Evolutionary conservation across 2,329 filamentous ascomycete species (phyloP), one percentile per base, ranked within the genome.

Genomic region (Peltaster fructicola): DNA sequence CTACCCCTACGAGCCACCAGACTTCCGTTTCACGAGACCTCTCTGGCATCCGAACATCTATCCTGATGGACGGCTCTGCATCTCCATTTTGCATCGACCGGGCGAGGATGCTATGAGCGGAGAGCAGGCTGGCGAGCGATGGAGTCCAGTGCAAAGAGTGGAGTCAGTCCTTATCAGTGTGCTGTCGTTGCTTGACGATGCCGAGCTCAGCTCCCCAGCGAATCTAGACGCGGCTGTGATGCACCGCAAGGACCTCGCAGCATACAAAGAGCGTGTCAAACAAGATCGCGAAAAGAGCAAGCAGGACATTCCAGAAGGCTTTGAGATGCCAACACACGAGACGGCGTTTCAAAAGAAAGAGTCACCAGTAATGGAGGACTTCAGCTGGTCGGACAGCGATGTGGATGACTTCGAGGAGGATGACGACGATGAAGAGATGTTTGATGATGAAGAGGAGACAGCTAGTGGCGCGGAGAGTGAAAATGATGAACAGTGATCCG

Each of bases 21-120:
- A 74, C 28, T 95, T 98, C 61, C 73, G 74, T 35, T 95, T 98
- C 55, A 50, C 70, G 10, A 65, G 64, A 16, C 71, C 77, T 9
- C 73, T 95, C 34, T 81, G 71, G 55, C 85, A 98, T 50, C 85
- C 85, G 3, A 98, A 98, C 50, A 73, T 98, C 44, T 95, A 95
- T 56, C 56, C 70, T 5, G 79, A 93, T 49, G 85, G 85, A 41
- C 74, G 74, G 38, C 66, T 95, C 21, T 95, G 88, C 59, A 95
- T 98, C 48, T 93, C 84, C 22, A 98, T 98, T 43, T 70, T 98
- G 7, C 85, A 98, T 52, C 67, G 70, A 10, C 82, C 88, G 0
- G 88, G 88, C 37, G 81, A 93, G 32, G 85, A 95, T 46, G 69
- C 77, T 39, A 85, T 84, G 61, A 92, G 84, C 0, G 88, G 88